Conservation (phyloP, 805 yeast genomes). For the Candida krabiensis region DNA sequence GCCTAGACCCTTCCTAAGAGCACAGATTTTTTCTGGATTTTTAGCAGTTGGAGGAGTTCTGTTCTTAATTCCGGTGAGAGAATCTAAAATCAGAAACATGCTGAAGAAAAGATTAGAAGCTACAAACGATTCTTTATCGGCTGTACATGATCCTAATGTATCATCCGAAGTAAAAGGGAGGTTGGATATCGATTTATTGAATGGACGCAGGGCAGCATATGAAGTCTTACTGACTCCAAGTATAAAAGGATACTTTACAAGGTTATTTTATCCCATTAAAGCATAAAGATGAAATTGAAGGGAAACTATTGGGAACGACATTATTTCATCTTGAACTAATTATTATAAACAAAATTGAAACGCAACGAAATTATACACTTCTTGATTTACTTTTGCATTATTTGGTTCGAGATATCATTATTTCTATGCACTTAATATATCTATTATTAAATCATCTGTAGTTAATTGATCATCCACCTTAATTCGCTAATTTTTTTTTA, state of each 20-base stretch:
- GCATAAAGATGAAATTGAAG: too few species aligned
- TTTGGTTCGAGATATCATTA: background rate
- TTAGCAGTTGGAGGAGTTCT: slow-evolving; percentile 45
- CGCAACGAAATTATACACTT: too few species aligned
- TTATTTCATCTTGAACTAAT: too few species aligned
- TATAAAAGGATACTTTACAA: slow-evolving; percentile 17
- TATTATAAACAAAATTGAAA: too few species aligned
- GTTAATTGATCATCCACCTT: background rate
- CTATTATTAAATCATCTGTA: too few species aligned
- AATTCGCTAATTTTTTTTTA: slow-evolving; percentile 7
- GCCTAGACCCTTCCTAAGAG: slow-evolving; percentile 48
- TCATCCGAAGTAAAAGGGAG: background rate
- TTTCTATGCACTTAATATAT: too few species aligned
- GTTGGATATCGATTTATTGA: slow-evolving; percentile 6
- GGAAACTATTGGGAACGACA: too few species aligned
- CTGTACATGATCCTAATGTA: slow-evolving; percentile 1
- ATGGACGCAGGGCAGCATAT: slow-evolving; percentile 17
- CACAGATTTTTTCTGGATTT: slow-evolving; percentile 63
- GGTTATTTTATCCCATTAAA: slow-evolving; percentile 26
- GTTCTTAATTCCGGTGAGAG: slow-evolving; percentile 46
- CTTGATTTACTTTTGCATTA: too few species aligned
- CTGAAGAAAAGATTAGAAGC: slow-evolving; percentile 22
- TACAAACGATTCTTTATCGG: slow-evolving; percentile 12
- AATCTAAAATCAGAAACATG: slow-evolving; percentile 45
- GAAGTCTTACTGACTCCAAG: slow-evolving; percentile 16